Evolutionary conservation across 129 eudicot genomes (phyloP), one percentile per base, ranked within the genome.

Genomic region (Artemisia argyi): DNA sequence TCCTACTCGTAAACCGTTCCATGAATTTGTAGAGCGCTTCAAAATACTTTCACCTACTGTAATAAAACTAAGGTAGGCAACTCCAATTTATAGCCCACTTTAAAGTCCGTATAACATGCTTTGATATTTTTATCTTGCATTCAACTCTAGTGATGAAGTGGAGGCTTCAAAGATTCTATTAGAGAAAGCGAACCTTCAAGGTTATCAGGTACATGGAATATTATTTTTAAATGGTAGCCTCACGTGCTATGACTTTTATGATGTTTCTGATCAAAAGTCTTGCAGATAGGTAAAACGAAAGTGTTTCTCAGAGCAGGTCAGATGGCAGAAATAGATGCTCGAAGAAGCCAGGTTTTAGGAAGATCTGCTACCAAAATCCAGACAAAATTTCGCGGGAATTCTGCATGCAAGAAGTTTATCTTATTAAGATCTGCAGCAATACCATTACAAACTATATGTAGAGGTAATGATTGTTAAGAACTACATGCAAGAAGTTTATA

Each of bases 241-340:
- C 68, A 55, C 67, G 59, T 26, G 69, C 58, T 59, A n/a, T 28
- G 1, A n/a, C 8, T 30, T 63, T 32, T 35, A 32, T 60, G 48
- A 54, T 73, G 58, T 32, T 71, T 48, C 75, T 71, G 65, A 26
- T 67, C n/a, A 52, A 4, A 28, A 39, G 47, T 69, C 16, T 83
- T 83, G 66, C 96, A 91, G 96, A 72, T 92, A 78, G 98, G 98
- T 72, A 89, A 89, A 81, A 87, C 98, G 14, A 92, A 92, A 82
- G 95, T 92, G 69, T 92, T 92, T 84, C 95, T 92, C 16, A 88
- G 96, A 78, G 96, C 88, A 65, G 98, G 98, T 71, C 96, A 89
- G 85, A 92, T 92, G 96, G 98, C 95, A 69, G 96, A 92, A 72
- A 83, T 92, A 65, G 98, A 89, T 80, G 84, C 96, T 32, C 79